phyloP scores from a whole-genome alignment of 345 rosid genomes.

The Noccaea caerulescens region DNA sequence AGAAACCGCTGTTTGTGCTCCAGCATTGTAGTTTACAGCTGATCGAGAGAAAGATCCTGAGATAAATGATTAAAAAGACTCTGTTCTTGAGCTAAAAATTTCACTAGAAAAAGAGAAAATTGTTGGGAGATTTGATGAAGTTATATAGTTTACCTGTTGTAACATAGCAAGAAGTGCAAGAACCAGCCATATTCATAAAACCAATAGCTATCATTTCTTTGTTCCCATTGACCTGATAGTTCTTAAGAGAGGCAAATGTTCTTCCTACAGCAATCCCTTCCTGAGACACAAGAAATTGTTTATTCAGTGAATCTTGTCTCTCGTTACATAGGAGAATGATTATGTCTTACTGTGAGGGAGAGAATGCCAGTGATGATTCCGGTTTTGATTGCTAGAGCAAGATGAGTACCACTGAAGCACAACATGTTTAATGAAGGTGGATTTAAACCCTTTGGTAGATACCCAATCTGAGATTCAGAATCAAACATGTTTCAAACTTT shows the following conservation, averaged over 20 bases:
- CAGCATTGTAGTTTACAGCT: constrained; percentile 91
- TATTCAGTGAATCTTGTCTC: background rate
- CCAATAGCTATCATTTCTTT: constrained; percentile 99
- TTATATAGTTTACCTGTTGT: constrained; percentile 63
- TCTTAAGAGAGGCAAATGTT: constrained; percentile 85
- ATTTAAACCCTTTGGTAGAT: constrained; percentile 88
- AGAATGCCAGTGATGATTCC: constrained; percentile 89
- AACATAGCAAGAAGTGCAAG: constrained; percentile 89
- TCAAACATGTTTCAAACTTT: background rate
- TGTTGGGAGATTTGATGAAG: background rate
- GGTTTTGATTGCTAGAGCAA: constrained; percentile 79
- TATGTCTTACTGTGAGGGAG: constrained; percentile 79
- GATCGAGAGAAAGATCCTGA: constrained; percentile 95
- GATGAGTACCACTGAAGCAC: constrained; percentile 57
- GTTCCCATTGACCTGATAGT: constrained; percentile 95
- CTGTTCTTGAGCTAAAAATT: constrained; percentile 9
- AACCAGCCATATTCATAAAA: constrained; percentile 93
- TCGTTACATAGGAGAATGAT: background rate
- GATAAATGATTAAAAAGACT: constrained; percentile 16
- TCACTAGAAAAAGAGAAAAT: too few species aligned
- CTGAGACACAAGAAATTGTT: constrained; percentile 43
- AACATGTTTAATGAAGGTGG: constrained; percentile 91
- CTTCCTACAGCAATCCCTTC: constrained; percentile 99
- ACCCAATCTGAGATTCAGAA: constrained; percentile 64
- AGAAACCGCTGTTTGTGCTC: constrained; percentile 83